Base-by-base conservation (phyloP, 129 eudicot genomes). In the Glebionis coronaria region DNA sequence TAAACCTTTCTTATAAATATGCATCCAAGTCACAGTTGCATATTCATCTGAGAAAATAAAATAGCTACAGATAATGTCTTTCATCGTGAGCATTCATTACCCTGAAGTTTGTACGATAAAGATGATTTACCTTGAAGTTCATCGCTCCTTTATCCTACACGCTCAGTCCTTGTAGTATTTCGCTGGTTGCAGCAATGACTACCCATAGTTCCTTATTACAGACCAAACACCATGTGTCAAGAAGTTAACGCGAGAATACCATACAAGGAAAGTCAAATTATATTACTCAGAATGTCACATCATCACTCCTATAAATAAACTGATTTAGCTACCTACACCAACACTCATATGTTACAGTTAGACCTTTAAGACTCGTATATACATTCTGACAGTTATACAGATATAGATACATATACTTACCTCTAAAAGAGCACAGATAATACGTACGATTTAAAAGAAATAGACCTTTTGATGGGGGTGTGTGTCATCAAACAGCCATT, bases 371-470 rank as follows among this genome's bases (percentile, higher is more conserved):
- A 15, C 12, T 18, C 21, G 4, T 14, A 14, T 10, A 52, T 21
- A 62, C 27, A 40, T 52, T 12, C 51, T 20, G 10, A 53, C 9
- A 4, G 27, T 20, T 16, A 55, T 46, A 27, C 42, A 29, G 15
- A 45, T 4, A 56, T 6, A 16, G 12, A 45, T 15, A 5, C 8
- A 66, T 66, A 29, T 44, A 66, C 23, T 14, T 18, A 7, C 67
- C n/a, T 70, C 73, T 75, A 75, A 35, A 40, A 31, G 13, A 75
- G 42, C 74, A 13, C 49, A 38, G 79, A 67, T 67, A 75, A 67
- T 38, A 67, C 79, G 49, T 31, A 3, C 50, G 12, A 3, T 38
- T 75, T 75, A 25, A 67, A 75, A 35, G 38, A 29, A 75, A 75
- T 23, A 2, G 79, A 67, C 63, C 55, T 75, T 58, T 67, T 5